phyloP scores from a whole-genome alignment of 192 early-diverging fungal species.

The Lunasporangiospora selenospora region DNA sequence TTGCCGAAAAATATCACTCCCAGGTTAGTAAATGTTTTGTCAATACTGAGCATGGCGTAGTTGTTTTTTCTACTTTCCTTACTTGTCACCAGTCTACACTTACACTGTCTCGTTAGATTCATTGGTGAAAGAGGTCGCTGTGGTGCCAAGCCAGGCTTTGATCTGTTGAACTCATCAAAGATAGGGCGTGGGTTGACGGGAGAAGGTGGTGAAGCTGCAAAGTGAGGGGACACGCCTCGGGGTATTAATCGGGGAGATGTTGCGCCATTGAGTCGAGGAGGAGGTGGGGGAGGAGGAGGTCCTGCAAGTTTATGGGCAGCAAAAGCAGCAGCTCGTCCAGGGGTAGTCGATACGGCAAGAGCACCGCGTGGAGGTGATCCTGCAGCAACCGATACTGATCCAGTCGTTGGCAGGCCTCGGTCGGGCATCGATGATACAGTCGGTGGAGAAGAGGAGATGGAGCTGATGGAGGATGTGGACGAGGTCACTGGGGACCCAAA shows the following conservation, averaged over 20 bases:
- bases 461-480: background rate
- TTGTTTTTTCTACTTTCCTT: too few relatives aligned
- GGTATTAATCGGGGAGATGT: background rate
- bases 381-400: background rate
- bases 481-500: background rate
- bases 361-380: background rate
- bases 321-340: background rate
- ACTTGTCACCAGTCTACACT: too few relatives aligned
- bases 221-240: background rate
- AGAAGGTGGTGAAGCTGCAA: background rate
- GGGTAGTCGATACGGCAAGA: too few relatives aligned
- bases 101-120: background rate
- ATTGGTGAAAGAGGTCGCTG: conserved; percentile 2
- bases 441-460: background rate
- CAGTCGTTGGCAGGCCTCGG: background rate
- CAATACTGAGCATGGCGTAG: background rate
- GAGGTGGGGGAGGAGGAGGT: conserved; percentile 7
- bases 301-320: background rate
- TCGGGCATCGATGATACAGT: background rate
- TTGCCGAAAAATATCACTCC: background rate
- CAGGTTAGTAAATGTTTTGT: background rate
- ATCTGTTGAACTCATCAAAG: background rate
- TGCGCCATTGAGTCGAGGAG: conserved; percentile 3
- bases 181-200: too few relatives aligned
- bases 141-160: background rate